Conservation (phyloP, 2,329 filamentous ascomycete species). For the Gnomoniopsis smithogilvyi region DNA sequence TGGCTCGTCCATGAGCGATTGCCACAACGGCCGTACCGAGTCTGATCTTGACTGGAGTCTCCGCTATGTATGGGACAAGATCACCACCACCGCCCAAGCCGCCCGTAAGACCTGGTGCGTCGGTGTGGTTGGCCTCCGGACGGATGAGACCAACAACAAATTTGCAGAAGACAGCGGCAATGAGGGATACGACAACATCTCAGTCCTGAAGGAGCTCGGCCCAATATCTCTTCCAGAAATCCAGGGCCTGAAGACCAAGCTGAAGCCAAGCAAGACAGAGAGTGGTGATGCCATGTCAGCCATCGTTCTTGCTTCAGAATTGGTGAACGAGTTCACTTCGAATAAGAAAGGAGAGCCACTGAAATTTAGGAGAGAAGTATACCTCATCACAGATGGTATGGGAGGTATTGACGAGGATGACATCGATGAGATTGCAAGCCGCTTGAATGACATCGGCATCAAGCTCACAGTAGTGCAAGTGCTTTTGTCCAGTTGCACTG, state of each 20-base stretch:
- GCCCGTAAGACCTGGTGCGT: slow-evolving; percentile 71
- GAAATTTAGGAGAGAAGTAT: slow-evolving; percentile 77
- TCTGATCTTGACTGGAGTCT: slow-evolving; percentile 87
- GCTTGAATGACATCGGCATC: slow-evolving; percentile 74
- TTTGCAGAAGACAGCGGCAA: slow-evolving; percentile 61
- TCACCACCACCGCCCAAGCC: slow-evolving; percentile 65
- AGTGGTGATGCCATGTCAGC: slow-evolving; percentile 84
- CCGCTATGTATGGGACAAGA: slow-evolving; percentile 93
- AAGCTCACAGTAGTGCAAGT: slow-evolving; percentile 75
- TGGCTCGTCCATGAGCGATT: slow-evolving; percentile 77
- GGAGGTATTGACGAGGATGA: slow-evolving; percentile 71
- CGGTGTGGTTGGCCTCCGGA: slow-evolving; percentile 80
- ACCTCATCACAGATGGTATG: slow-evolving; percentile 80
- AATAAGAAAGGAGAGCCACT: slow-evolving; percentile 56
- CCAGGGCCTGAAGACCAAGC: slow-evolving; percentile 56
- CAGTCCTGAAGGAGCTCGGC: slow-evolving; percentile 67
- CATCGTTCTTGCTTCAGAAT: slow-evolving; percentile 78
- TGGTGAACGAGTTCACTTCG: slow-evolving; percentile 73
- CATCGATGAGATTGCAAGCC: slow-evolving; percentile 64
- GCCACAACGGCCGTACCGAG: slow-evolving; percentile 66
- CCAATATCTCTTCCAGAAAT: slow-evolving; percentile 65
- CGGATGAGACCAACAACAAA: slow-evolving; percentile 70
- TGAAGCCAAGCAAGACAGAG: slow-evolving; percentile 66
- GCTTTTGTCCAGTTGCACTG: background rate
- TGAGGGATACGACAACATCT: slow-evolving; percentile 77